phyloP scores from a whole-genome alignment of 2,329 filamentous ascomycete genomes.

The Aspergillus sp. region DNA sequence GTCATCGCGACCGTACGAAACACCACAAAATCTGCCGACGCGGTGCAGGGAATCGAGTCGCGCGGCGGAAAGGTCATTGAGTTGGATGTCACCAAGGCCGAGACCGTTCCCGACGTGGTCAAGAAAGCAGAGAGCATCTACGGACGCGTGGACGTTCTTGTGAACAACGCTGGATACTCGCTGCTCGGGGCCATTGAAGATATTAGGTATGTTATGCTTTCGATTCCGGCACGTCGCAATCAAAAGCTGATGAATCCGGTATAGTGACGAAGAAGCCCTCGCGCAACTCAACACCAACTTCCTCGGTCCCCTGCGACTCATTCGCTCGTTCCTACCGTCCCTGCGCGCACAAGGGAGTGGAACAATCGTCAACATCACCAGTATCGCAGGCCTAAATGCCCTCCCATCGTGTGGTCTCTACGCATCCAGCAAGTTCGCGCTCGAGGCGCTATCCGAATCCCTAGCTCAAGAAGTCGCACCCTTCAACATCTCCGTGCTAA shows the following conservation, averaged over 20 bases:
- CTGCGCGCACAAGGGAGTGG: slow-evolving; percentile 37
- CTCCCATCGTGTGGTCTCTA: slow-evolving; percentile 38
- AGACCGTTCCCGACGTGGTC: neutral
- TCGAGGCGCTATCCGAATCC: slow-evolving; percentile 43
- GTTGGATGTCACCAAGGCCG: slow-evolving; percentile 13
- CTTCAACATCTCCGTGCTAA: slow-evolving; percentile 38
- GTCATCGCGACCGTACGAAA: slow-evolving; percentile 53
- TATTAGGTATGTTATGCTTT: slow-evolving; percentile 12
- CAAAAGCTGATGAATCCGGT: neutral
- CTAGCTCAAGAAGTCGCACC: slow-evolving; percentile 36
- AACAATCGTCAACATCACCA: slow-evolving; percentile 49
- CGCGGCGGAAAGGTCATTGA: slow-evolving; percentile 10
- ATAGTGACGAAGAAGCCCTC: slow-evolving; percentile 18
- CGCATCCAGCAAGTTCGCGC: slow-evolving; percentile 42
- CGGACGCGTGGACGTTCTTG: slow-evolving; percentile 13
- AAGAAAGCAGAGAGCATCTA: slow-evolving; percentile 1
- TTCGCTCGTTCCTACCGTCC: slow-evolving; percentile 38
- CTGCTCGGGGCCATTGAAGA: slow-evolving; percentile 23
- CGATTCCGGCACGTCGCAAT: too few relatives aligned
- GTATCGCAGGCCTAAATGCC: slow-evolving; percentile 47
- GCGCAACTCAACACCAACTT: slow-evolving; percentile 40
- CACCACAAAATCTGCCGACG: slow-evolving; percentile 21
- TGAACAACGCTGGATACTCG: slow-evolving; percentile 19
- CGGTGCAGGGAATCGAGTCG: slow-evolving; percentile 2
- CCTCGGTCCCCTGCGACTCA: slow-evolving; percentile 41